A percentile compares a stretch with the other conserved stretches of the same genome.
Evolutionary conservation across 371 early-diverging fungal genomes (phyloP).

Genomic region (Capillidium rhysosporum): DNA sequence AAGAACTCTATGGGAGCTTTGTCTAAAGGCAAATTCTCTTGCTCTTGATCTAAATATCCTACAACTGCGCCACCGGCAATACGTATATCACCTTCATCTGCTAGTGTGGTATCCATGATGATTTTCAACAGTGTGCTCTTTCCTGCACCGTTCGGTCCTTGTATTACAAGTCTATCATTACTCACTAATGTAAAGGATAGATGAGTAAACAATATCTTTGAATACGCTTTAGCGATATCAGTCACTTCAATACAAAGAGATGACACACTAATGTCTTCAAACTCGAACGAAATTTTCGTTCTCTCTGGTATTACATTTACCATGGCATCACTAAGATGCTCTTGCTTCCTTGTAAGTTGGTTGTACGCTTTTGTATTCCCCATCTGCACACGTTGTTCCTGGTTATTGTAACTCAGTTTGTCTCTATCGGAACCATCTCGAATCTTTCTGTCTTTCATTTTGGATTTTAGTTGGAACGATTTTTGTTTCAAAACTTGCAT

Average conservation of each 20-base stretch:
- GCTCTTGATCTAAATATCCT: constrained; percentile 82
- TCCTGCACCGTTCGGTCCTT: constrained; percentile 71
- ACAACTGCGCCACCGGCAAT: no score
- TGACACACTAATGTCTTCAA: constrained; percentile 59
- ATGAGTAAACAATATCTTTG: constrained; percentile 76
- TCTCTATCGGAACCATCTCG: no score
- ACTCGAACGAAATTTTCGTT: constrained; percentile 72
- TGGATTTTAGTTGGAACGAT: constrained; percentile 97
- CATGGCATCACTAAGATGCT: no score
- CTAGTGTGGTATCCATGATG: constrained; percentile 24
- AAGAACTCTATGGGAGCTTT: constrained; percentile 69
- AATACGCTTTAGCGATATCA: constrained; percentile 83
- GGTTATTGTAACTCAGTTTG: no score
- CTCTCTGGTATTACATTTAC: constrained; percentile 96
- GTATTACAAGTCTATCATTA: no score
- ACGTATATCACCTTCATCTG: constrained; percentile 28
- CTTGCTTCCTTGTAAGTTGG: no score
- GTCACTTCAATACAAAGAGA: constrained; percentile 64
- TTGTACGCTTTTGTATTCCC: no score
- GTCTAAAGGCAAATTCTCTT: constrained; percentile 49
- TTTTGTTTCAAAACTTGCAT: constrained; percentile 94
- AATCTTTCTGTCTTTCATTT: no score
- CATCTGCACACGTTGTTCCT: no score
- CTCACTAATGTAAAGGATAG: no score
- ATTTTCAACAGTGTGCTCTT: constrained; percentile 21